Evolutionary conservation across 2,329 filamentous ascomycete species (phyloP).

Genomic region (Diaporthe batatas): DNA sequence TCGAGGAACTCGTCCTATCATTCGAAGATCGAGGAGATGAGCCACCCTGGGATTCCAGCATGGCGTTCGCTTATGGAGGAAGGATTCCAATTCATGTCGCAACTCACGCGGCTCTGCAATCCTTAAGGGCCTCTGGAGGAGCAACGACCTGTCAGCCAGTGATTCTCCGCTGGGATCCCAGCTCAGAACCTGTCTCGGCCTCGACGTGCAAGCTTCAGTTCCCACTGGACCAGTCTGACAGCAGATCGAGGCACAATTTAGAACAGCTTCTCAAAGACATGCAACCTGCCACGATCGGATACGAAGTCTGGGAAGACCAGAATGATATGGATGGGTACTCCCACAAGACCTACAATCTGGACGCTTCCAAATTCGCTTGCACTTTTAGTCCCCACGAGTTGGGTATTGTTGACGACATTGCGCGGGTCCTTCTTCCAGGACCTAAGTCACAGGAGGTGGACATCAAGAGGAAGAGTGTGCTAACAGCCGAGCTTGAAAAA

Average conservation of each 20-base stretch:
- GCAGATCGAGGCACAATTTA: slow-evolving; percentile 33
- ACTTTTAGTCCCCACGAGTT: slow-evolving; percentile 64
- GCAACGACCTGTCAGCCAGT: neutral
- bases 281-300: slow-evolving; percentile 63
- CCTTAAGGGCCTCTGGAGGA: too few species aligned
- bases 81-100: neutral
- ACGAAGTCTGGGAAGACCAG: slow-evolving; percentile 48
- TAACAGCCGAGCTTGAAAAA: slow-evolving; percentile 69
- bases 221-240: slow-evolving; percentile 26
- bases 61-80: slow-evolving; percentile 2
- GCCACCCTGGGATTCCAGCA: neutral
- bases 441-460: slow-evolving; percentile 34
- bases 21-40: neutral
- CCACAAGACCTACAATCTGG: slow-evolving; percentile 66
- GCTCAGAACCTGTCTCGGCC: neutral
- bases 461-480: slow-evolving; percentile 49
- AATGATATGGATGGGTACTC: slow-evolving; percentile 66
- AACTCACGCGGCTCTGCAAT: neutral
- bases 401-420: slow-evolving; percentile 64
- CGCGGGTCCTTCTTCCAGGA: slow-evolving; percentile 58
- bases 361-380: slow-evolving; percentile 59
- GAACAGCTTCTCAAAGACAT: slow-evolving; percentile 50
- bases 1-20: neutral
- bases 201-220: slow-evolving; percentile 41
- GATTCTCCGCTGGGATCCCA: slow-evolving; percentile 45